Base-by-base conservation (phyloP, 1,139 yeast species). In the Taphrina confusa region DNA sequence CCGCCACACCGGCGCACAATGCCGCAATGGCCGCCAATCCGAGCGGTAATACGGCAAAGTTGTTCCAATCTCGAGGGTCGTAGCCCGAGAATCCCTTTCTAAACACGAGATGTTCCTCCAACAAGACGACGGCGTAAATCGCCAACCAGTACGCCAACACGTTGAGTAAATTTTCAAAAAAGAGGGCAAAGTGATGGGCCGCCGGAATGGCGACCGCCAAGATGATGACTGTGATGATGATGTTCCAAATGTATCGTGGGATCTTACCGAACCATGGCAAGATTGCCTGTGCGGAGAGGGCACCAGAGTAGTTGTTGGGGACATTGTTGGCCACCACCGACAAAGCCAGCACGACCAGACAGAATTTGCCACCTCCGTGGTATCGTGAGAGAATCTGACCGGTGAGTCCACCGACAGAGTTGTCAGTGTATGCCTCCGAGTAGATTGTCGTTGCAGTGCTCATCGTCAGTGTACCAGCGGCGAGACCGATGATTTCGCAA, bases 231-330 rank as follows among this genome's bases (percentile, higher is more conserved):
- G 87, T 85, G 70, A 94, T 95, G 57, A 78, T 71, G 60, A 86
- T 68, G 56, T 95, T 84, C 96, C 96, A 90, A 55, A 83, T 70
- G 56, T 84, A 79, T 77, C 96, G 82, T 68, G 96, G 97, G 62
- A 90, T 77, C 69, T 77, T 80, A 56, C 82, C 76, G 69, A 89
- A 80, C 64, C 80, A 81, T 52, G 85, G 80, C 87, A 91, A 86
- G 67, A 87, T 77, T 28, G 95, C 82, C 76, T 89, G 96, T 23
- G 90, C 89, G 66, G 91, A 83, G 67, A 90, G 78, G 30, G 88
- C 91, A 69, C 88, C 81, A 18, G 96, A 87, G 78, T 90, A 90
- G 85, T 89, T 84, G 77, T 89, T 90, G 71, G 96, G 96, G 71
- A 89, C 81, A 75, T 89, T 89, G 79, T 89, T 89, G 67, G 96